These are phyloP conservation scores for Trichoderma arundinaceum DNA, from an alignment of 2,329 filamentous ascomycete species.

Conservation along the genomic window DNA sequence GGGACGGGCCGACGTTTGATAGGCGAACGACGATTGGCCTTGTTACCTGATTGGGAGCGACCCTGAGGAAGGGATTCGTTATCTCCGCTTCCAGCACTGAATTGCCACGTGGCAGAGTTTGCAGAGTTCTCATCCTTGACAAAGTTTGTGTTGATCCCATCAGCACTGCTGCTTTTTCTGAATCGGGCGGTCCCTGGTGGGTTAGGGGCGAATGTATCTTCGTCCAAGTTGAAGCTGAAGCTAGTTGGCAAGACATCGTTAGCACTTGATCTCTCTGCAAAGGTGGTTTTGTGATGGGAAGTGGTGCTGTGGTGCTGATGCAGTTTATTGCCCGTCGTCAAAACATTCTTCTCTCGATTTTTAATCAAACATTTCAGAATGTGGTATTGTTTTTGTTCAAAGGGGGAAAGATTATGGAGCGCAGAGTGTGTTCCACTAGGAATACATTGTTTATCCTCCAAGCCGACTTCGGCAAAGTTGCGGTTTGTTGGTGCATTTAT, in stretches of 20 bases:
- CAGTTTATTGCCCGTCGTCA: constrained; percentile 30
- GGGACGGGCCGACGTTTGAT: constrained; percentile 40
- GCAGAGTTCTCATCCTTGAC: constrained; percentile 54
- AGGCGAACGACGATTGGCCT: constrained; percentile 50
- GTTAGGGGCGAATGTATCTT: constrained; percentile 49
- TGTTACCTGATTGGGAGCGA: constrained; percentile 49
- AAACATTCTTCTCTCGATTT: constrained; percentile 36
- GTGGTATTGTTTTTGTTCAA: constrained; percentile 50
- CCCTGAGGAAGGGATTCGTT: constrained; percentile 37
- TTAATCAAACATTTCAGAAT: constrained; percentile 48
- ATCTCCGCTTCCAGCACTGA: constrained; percentile 56
- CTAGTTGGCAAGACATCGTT: constrained; percentile 49
- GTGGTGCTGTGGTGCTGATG: constrained; percentile 22
- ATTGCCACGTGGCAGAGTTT: constrained; percentile 53
- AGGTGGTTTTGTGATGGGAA: neutral
- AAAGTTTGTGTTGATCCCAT: constrained; percentile 68
- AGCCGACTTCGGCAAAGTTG: constrained; percentile 32
- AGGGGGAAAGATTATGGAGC: constrained; percentile 42
- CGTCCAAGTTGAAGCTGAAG: constrained; percentile 56
- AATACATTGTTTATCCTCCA: constrained; percentile 34
- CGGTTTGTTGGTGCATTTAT: constrained; percentile 7
- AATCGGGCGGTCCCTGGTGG: constrained; percentile 50
- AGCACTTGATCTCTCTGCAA: constrained; percentile 38
- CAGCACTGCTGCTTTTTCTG: constrained; percentile 54
- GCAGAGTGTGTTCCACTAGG: constrained; percentile 43